phyloP scores from a whole-genome alignment of 148 eudicot genomes.

The Amaranthus hypochondriacus region DNA sequence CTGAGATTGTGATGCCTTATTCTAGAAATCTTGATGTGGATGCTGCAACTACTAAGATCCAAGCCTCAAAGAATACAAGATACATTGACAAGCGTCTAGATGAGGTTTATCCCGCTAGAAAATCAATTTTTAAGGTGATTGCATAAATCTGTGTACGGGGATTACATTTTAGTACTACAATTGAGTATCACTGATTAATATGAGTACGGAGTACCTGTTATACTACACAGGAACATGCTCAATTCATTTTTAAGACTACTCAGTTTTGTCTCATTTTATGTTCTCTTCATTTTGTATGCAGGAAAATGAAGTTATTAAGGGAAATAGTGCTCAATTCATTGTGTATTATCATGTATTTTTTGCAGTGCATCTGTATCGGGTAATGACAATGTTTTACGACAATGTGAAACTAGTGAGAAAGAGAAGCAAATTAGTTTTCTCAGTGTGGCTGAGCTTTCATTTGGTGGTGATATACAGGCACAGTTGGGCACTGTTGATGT shows the following conservation, averaged over 20 bases:
- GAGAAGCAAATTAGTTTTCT: slow-evolving; percentile 44
- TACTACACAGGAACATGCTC: neutral
- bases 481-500: slow-evolving; percentile 54
- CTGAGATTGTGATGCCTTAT: slow-evolving; percentile 7
- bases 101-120: slow-evolving; percentile 61
- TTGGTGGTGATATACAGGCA: slow-evolving; percentile 46
- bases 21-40: slow-evolving; percentile 36
- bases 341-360: slow-evolving; percentile 30
- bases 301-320: slow-evolving; percentile 41
- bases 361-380: slow-evolving; percentile 34
- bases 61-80: slow-evolving; percentile 51
- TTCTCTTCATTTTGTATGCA: slow-evolving; percentile 21
- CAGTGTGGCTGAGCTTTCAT: slow-evolving; percentile 66
- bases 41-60: slow-evolving; percentile 42
- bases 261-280: neutral
- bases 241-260: neutral
- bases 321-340: slow-evolving; percentile 33
- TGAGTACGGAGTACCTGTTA: neutral
- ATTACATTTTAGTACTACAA: neutral
- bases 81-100: slow-evolving; percentile 63
- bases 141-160: slow-evolving; percentile 4
- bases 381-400: slow-evolving; percentile 26
- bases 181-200: neutral
- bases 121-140: slow-evolving; percentile 67
- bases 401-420: slow-evolving; percentile 26